Evolutionary conservation across 306 rosid species (phyloP).

Genomic region (Alnus glutinosa): DNA sequence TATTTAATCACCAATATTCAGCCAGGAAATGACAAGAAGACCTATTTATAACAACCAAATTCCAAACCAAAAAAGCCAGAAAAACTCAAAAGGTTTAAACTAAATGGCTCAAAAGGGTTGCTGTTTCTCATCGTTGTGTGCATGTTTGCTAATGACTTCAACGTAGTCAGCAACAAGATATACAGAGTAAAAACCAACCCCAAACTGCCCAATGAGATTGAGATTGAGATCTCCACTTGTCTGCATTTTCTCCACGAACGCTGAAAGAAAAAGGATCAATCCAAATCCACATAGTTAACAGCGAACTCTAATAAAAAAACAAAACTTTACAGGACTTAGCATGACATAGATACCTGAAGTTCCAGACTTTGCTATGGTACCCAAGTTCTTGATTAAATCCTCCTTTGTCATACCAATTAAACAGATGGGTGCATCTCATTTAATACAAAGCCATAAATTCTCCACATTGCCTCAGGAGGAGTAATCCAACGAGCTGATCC

Average conservation of each 20-base stretch:
- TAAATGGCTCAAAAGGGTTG: constrained; percentile 42
- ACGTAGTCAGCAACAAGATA: constrained; percentile 97
- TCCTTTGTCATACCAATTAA: constrained; percentile 99
- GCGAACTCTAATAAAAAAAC: neutral
- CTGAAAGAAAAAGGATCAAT: constrained; percentile 37
- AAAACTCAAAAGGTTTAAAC: too few relatives aligned
- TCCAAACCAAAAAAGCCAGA: too few relatives aligned
- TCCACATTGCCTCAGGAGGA: too few relatives aligned
- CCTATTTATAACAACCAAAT: too few relatives aligned
- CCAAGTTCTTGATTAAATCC: constrained; percentile 94
- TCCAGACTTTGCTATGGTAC: constrained; percentile 99
- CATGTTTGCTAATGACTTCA: constrained; percentile 94
- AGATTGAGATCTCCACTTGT: constrained; percentile 97
- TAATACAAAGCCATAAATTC: too few relatives aligned
- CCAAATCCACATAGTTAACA: constrained; percentile 6
- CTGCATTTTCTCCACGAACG: constrained; percentile 97
- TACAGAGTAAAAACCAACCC: constrained; percentile 98
- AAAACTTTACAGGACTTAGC: constrained; percentile 3
- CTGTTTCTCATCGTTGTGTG: constrained; percentile 97
- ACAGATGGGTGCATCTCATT: too few relatives aligned
- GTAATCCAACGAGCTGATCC: too few relatives aligned
- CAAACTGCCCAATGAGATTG: constrained; percentile 98
- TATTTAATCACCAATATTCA: too few relatives aligned
- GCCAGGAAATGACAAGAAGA: too few relatives aligned
- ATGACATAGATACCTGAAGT: constrained; percentile 66